These are phyloP conservation scores for Hirsutella thompsonii DNA, from an alignment of 2,329 filamentous ascomycete species.

Conservation along the genomic window DNA sequence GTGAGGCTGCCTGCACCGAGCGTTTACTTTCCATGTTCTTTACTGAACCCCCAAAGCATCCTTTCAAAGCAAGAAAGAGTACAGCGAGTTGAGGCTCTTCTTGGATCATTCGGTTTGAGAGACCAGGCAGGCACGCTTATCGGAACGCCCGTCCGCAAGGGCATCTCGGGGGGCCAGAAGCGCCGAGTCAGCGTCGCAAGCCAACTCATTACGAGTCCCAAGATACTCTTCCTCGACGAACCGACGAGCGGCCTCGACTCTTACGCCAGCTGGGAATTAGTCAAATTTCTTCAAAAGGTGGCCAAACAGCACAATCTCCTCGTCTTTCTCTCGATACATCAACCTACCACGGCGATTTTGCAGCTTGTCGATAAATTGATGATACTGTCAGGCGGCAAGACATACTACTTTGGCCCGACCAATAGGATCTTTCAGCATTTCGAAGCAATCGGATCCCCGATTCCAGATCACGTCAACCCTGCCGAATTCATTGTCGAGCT, in stretches of 20 bases:
- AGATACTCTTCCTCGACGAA: constrained; percentile 72
- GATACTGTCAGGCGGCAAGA: constrained; percentile 56
- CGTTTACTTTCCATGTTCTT: too few species aligned
- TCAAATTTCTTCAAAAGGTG: constrained; percentile 56
- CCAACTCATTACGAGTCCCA: constrained; percentile 69
- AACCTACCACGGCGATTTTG: constrained; percentile 70
- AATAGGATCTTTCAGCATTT: constrained; percentile 50
- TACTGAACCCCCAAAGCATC: too few species aligned
- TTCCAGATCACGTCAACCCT: constrained; percentile 63
- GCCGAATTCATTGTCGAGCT: constrained; percentile 71
- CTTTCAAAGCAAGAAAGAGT: constrained; percentile 41
- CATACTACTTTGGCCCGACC: constrained; percentile 61
- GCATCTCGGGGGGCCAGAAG: constrained; percentile 78
- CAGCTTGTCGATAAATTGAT: constrained; percentile 69
- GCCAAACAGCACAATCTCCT: constrained; percentile 58
- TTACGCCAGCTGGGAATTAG: constrained; percentile 61
- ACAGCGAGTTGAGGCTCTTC: constrained; percentile 49
- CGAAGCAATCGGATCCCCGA: constrained; percentile 39
- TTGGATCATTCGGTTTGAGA: constrained; percentile 61
- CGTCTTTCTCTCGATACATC: constrained; percentile 73
- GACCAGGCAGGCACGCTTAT: constrained; percentile 59
- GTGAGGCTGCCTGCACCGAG: constrained; percentile 23
- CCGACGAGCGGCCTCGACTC: constrained; percentile 77
- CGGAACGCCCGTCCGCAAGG: constrained; percentile 72
- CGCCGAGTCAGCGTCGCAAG: constrained; percentile 67